Evolutionary conservation across 2,329 filamentous ascomycete species (phyloP).

Genomic region (Calonectria naviculata): DNA sequence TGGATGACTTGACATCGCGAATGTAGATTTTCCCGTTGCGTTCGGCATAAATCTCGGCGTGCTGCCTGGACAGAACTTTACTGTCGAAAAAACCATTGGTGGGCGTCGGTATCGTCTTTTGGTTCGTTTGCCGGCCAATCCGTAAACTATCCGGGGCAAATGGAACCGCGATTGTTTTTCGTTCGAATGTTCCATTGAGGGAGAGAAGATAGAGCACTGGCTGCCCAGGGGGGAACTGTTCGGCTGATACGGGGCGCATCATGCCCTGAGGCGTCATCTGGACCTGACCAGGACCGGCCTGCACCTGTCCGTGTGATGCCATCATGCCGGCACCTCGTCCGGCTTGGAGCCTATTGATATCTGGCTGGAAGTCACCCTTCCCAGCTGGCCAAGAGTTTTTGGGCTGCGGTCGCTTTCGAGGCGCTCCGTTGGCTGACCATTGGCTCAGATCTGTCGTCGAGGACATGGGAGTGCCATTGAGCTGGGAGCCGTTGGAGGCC

Average conservation of each 20-base stretch:
- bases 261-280: conserved; percentile 58
- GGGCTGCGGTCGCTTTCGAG: conserved; percentile 63
- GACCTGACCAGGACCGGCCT: conserved; percentile 44
- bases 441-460: conserved; percentile 60
- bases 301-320: conserved; percentile 45
- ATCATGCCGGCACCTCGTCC: conserved; percentile 57
- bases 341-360: conserved; percentile 58
- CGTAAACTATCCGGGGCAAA: conserved; percentile 93
- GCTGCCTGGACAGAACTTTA: conserved; percentile 94
- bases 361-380: conserved; percentile 59
- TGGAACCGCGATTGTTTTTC: conserved; percentile 94
- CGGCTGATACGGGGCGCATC: conserved; percentile 72
- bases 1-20: conserved; percentile 97
- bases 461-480: conserved; percentile 68
- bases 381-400: conserved; percentile 62
- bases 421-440: conserved; percentile 59
- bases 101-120: conserved; percentile 91
- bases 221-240: conserved; percentile 71
- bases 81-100: conserved; percentile 97
- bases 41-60: conserved; percentile 95
- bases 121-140: conserved; percentile 96
- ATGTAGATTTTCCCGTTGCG: conserved; percentile 92
- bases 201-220: conserved; percentile 89
- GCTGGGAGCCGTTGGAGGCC: conserved; percentile 68
- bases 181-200: conserved; percentile 95